Evolutionary conservation across 768 basidiomycete species (phyloP), one percentile per base, ranked within the genome.

Genomic region (Rhodotorula paludigena): DNA sequence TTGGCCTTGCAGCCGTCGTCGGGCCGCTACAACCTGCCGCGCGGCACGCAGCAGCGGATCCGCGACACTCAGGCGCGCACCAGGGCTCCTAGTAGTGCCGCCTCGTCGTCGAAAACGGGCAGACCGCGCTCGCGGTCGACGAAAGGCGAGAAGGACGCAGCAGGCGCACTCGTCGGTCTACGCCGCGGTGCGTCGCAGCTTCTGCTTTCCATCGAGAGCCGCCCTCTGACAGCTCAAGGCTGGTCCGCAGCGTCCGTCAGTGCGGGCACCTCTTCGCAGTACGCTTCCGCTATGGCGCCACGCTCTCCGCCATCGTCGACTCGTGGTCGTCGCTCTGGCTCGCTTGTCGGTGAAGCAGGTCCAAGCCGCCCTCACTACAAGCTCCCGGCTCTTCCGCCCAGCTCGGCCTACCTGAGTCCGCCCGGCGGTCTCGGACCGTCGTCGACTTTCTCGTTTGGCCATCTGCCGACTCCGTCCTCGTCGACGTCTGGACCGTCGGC

Each of bases 21-120:
- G 10, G 59, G 48, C 12, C 47, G n/a, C 21, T 57, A 55, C 41
- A 7, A 20, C 5, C 60, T 67, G 21, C 59, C 59, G 14, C 2
- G 4, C 18, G 60, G 60, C 1, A 56, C 59, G 7, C 47, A 33
- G 1, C 30, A 56, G 25, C 66, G 53, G 25, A 60, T 67, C 33
- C 30, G 49, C 47, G 60, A 38, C n/a, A 52, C 64, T 21, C 64
- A 66, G 44, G 39, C 44, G 35, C 51, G 64, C 2, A 66, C 57
- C 1, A 11, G 57, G 21, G 8, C 5, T 10, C 12, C 41, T 20
- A 41, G n/a, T n/a, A n/a, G n/a, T n/a, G n/a, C 41, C 12, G 41
- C 41, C 41, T 10, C 41, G 41, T 20, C 12, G 41, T 20, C 41
- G 41, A 20, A 41, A 20, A 11, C 41, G 41, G 41, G 12, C 12